Base-by-base conservation (phyloP, 352 stramenopile genomes). In the Bremia lactucae region DNA sequence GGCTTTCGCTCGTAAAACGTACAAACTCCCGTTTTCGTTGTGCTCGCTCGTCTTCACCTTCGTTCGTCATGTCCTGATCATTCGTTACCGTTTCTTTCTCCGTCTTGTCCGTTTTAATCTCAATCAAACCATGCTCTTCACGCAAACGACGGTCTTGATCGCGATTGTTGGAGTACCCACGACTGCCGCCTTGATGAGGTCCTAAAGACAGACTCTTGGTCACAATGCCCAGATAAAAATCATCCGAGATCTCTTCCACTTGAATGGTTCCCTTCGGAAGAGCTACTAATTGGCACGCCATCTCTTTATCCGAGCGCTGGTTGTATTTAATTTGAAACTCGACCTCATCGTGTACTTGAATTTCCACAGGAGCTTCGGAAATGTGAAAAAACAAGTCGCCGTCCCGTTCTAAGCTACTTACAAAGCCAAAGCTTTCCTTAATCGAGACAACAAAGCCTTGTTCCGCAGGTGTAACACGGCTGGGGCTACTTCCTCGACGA, bases 361-460 rank as follows among this genome's bases (percentile, higher is more conserved):
- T 43, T 49, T 83, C 72, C 49, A 78, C 50, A 0, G 77, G 77
- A 19, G 73, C 77, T 31, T 89, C 77, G 6, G 71, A 79, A 24
- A 87, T 78, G 59, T 89, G 77, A 57, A 89, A 89, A 53, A 89
- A 89, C 31, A 87, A 37, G 26, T 89, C 77, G 15, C 68, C 70
- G 10, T 89, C 70, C 38, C 70, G 62, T 6, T 82, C 73, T 47
- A 80, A 49, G 40, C 71, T 69, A 49, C 73, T 72, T 21, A 80
- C 62, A 40, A 80, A 80, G 31, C 68, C 68, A 36, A 80, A 80
- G 20, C 55, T 74, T 21, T 76, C 68, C 38, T 64, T 73, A 33
- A 80, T 68, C 6, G 65, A 60, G 19, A 72, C 61, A 25, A 73
- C 56, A 14, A 72, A 57, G 25, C 58, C 66, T 42, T 63, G 63